A percentile compares a stretch with the other conserved stretches of the same genome.
Conservation (phyloP, 2,329 filamentous ascomycete genomes). For the Alternaria alternata region DNA sequence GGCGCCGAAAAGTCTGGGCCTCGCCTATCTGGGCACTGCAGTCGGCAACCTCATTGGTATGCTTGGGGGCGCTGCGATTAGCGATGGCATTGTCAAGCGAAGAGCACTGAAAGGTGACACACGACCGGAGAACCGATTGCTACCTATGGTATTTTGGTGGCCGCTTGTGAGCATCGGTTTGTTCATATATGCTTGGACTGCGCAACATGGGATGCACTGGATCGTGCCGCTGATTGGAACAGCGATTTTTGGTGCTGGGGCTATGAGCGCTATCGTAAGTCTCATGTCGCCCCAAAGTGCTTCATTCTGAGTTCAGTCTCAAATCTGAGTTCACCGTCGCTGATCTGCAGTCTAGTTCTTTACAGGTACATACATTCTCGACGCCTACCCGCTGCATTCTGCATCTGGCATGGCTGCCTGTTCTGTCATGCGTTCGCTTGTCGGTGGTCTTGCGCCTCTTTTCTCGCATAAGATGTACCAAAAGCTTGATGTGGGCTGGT, state of each 20-base stretch:
- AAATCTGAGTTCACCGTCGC: too few relatives aligned
- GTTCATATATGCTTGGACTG: slow-evolving; percentile 43
- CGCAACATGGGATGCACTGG: slow-evolving; percentile 33
- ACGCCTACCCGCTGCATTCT: too few relatives aligned
- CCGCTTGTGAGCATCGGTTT: slow-evolving; percentile 32
- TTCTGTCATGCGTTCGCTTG: too few relatives aligned
- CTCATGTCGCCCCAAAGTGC: too few relatives aligned
- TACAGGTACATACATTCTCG: too few relatives aligned
- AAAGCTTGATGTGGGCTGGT: too few relatives aligned
- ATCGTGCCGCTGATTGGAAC: slow-evolving; percentile 39
- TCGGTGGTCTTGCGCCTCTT: too few relatives aligned
- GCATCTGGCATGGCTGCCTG: too few relatives aligned
- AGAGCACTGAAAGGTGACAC: slow-evolving; percentile 19
- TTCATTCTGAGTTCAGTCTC: too few relatives aligned
- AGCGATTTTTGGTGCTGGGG: neutral
- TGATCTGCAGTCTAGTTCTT: too few relatives aligned
- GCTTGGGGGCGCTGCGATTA: slow-evolving; percentile 40
- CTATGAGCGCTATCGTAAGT: slow-evolving; percentile 9
- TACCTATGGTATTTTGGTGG: slow-evolving; percentile 35
- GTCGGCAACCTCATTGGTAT: slow-evolving; percentile 45
- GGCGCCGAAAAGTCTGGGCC: slow-evolving; percentile 21
- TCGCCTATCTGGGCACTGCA: slow-evolving; percentile 36
- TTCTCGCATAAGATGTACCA: too few relatives aligned
- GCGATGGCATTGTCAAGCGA: slow-evolving; percentile 36
- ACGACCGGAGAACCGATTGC: slow-evolving; percentile 26